Base-by-base conservation (phyloP, 164 flowering plant genomes). In the Protea cynaroides region DNA sequence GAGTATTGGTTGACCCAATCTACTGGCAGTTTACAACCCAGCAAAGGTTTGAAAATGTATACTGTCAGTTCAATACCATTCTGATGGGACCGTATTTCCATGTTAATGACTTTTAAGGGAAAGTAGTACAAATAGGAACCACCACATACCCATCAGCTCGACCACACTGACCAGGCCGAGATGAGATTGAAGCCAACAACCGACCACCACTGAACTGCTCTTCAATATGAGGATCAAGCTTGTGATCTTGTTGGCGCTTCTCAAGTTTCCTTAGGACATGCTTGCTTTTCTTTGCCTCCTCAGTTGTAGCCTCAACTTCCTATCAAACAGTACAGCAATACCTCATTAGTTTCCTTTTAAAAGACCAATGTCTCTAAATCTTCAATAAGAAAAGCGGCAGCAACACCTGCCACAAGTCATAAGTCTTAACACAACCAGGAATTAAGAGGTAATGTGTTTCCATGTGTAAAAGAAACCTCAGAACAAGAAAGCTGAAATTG, bases 101-200 rank as follows among this genome's bases (percentile, higher is more conserved):
- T 4, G 6, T 49, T 18, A 1, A 49, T 4, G 19, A 40, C 17
- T 49, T 49, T 15, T 2, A 5, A 13, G 52, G 52, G 5, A 49
- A 49, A 49, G 18, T 13, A 49, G 19, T 12, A 18, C 17, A 15
- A 29, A 0, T 29, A 6, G 19, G 52, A 15, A 18, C 6, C 15
- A 49, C 15, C 52, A 49, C 52, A 49, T 49, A 49, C 52, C 52
- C 52, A 49, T 49, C 52, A 49, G 52, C 52, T 49, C 52, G 52
- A 49, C 52, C 52, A 49, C 52, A 49, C 52, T 49, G 52, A 49
- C 52, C 52, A 49, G 52, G 52, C 52, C 52, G 52, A 1, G 52
- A 49, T 49, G 52, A 15, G 19, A 49, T 49, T 49, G 52, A n/a
- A 49, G 52, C 52, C 52, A 49, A 15, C 18, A 49, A 18, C 6